Base-by-base conservation (phyloP, 257 asterid genomes). In the Penstemon davidsonii region DNA sequence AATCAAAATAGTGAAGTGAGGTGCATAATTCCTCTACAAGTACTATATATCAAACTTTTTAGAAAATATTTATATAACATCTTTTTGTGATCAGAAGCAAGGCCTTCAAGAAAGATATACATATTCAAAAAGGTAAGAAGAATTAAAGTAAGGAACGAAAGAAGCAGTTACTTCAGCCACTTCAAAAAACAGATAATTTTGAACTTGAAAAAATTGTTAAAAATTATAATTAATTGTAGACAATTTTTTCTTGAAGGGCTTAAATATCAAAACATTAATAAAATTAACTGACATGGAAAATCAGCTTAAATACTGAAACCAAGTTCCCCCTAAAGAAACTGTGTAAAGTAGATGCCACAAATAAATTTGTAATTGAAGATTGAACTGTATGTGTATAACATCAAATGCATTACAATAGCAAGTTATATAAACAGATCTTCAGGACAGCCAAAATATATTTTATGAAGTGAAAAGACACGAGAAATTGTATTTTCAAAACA, bases 21-120 rank as follows among this genome's bases (percentile, higher is more conserved):
- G 37, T 58, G 12, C 58, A 25, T 54, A 25, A 62, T 65, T 57
- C 69, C 69, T 49, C 73, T 55, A 36, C 58, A 36, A 25, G 13
- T 66, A 55, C 11, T 8, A 68, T 13, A 52, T 50, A 55, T 51
- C n/a, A 15, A 79, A 58, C 75, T 49, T 51, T 33, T 39, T 18
- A 3, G 11, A 55, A 18, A 11, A 40, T 46, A 7, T 0, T 25
- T 25, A 25, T 25, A 25, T 25, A 25, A 0, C 33, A 25, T 10
- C 55, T 69, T 46, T 15, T 5, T 4, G 58, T 51, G 57, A 33
- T 15, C 13, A 61, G 40, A 39, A 15, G 49, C 40, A 66, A 49
- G 38, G 52, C 40, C 6, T 12, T 38, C 33, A 25, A 33, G 44
- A 54, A 65, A 25, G 56, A 18, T 63, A 25, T 25, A 25, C 33